Percentiles rank a stretch among this genome's conserved stretches.
Evolutionary conservation across 2,329 filamentous ascomycete genomes (phyloP).

Genomic region (Ambrosiella xylebori): DNA sequence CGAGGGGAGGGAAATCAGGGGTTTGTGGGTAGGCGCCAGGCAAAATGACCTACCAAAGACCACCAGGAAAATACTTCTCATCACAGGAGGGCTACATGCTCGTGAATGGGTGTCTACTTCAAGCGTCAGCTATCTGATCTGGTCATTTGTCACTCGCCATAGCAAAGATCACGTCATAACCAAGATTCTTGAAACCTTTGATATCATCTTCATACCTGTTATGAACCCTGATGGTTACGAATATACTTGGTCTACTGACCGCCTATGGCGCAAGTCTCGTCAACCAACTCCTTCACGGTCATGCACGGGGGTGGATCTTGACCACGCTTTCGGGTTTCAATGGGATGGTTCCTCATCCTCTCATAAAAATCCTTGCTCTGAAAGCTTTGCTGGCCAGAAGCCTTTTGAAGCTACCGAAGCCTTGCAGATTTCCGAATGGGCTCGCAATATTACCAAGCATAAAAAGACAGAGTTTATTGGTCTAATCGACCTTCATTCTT

Average conservation of each 20-base stretch:
- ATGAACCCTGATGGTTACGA: slow-evolving; percentile 89
- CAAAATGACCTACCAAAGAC: slow-evolving; percentile 25
- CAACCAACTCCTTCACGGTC: slow-evolving; percentile 68
- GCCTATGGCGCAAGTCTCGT: slow-evolving; percentile 87
- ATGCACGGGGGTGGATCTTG: slow-evolving; percentile 77
- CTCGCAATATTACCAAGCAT: slow-evolving; percentile 54
- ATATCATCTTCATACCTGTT: slow-evolving; percentile 75
- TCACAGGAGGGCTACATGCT: slow-evolving; percentile 78
- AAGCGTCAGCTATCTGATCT: slow-evolving; percentile 80
- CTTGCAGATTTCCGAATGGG: slow-evolving; percentile 61
- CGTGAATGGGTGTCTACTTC: slow-evolving; percentile 93
- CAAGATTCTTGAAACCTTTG: slow-evolving; percentile 64
- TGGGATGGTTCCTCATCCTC: slow-evolving; percentile 52
- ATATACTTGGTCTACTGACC: slow-evolving; percentile 81
- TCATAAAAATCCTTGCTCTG: slow-evolving; percentile 68
- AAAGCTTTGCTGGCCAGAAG: slow-evolving; percentile 68
- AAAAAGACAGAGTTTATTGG: slow-evolving; percentile 64
- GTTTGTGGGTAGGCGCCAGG: slow-evolving; percentile 49
- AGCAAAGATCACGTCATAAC: slow-evolving; percentile 56
- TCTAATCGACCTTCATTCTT: slow-evolving; percentile 81
- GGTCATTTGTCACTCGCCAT: slow-evolving; percentile 70
- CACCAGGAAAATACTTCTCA: slow-evolving; percentile 57
- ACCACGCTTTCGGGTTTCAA: slow-evolving; percentile 68
- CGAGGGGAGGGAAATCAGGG: slow-evolving; percentile 74
- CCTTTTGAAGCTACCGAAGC: slow-evolving; percentile 77